These are phyloP conservation scores for Mortierella sp. DNA, from an alignment of 371 early-diverging fungal species.

Conservation along the genomic window DNA sequence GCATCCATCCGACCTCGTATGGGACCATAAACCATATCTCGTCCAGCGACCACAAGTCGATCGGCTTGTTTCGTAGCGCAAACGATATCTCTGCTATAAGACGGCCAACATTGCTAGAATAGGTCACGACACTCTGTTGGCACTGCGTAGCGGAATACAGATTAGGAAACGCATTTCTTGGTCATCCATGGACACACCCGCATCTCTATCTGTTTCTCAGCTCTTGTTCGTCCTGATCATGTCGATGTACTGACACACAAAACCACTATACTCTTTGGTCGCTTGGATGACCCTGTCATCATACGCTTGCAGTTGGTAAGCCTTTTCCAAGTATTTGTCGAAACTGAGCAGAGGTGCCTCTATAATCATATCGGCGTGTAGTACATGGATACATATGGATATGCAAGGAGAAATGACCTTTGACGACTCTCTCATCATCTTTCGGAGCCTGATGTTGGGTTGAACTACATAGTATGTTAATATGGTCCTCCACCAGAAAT, in stretches of 20 bases:
- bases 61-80: constrained; percentile 7
- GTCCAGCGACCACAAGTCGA: constrained; percentile 14
- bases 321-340: constrained; percentile 9
- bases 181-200: constrained; percentile 4
- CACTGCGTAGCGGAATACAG: constrained; percentile 10
- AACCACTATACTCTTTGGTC: not conserved
- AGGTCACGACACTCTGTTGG: constrained; percentile 13
- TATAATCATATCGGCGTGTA: constrained; percentile 4
- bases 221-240: constrained; percentile 15
- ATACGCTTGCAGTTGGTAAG: not conserved
- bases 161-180: constrained; percentile 12
- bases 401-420: constrained; percentile 7
- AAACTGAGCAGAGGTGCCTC: not conserved
- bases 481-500: constrained; percentile 27
- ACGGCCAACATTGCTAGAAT: constrained; percentile 18
- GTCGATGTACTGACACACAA: constrained; percentile 5
- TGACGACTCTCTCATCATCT: constrained; percentile 1
- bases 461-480: constrained; percentile 16
- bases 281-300: constrained; percentile 14
- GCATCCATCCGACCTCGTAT: no score
- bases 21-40: constrained; percentile 4
- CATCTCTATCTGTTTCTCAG: constrained; percentile 1
- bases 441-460: not conserved
- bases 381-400: constrained; percentile 20
- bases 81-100: constrained; percentile 9